These are phyloP conservation scores for Filosporella fistucella DNA, from an alignment of 495 filamentous ascomycete genomes.

Conservation along the genomic window DNA sequence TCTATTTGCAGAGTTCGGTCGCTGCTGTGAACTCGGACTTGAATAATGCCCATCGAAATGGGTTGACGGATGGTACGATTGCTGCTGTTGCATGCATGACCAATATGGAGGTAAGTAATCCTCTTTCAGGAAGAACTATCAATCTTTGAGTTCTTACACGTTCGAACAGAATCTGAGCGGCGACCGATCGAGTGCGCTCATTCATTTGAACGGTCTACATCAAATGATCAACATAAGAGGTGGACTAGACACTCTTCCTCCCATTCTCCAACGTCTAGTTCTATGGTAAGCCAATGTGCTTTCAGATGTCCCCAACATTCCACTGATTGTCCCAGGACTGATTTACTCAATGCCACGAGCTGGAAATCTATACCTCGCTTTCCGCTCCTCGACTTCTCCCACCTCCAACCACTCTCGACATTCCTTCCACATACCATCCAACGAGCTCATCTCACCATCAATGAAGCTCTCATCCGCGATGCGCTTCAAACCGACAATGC, in stretches of 20 bases:
- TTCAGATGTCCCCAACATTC: neutral
- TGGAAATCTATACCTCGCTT: neutral
- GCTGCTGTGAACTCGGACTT: neutral
- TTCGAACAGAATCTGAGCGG: neutral
- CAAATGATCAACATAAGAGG: neutral
- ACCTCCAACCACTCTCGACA: neutral
- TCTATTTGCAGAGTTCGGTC: neutral
- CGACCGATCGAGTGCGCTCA: neutral
- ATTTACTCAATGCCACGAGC: neutral
- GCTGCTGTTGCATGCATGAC: slow-evolving; percentile 2
- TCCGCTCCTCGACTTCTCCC: neutral
- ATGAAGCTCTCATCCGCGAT: neutral
- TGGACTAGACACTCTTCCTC: neutral
- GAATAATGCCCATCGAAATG: too few relatives aligned
- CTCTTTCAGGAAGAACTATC: neutral
- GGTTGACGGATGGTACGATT: neutral
- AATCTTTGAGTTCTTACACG: neutral
- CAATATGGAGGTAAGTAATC: neutral
- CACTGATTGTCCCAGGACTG: neutral
- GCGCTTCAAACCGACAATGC: neutral
- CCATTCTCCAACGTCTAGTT: neutral
- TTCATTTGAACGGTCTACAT: neutral
- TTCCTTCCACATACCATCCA: neutral
- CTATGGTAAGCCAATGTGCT: neutral
- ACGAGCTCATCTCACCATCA: neutral